Evolutionary conservation across 306 rosid genomes (phyloP).

Genomic region (Cicer bijugum): DNA sequence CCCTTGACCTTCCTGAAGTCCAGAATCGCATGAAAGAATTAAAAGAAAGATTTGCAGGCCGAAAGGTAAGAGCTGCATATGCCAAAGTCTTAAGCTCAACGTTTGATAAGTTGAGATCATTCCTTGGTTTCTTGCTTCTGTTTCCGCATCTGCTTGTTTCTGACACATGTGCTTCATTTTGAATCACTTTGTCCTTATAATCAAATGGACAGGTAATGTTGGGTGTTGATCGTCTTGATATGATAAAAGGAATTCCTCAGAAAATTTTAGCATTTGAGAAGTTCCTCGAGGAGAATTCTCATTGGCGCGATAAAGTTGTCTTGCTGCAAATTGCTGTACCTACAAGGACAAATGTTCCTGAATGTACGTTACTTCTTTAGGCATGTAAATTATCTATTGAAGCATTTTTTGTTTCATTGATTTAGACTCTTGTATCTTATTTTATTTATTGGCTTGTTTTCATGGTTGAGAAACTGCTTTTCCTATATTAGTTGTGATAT

Average conservation of each 20-base stretch:
- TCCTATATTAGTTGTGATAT: neutral
- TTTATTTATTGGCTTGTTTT: neutral
- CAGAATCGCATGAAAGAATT: constrained; percentile 82
- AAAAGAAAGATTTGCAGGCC: constrained; percentile 85
- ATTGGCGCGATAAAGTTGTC: constrained; percentile 93
- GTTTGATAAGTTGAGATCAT: constrained; percentile 9
- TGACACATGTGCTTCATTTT: constrained; percentile 36
- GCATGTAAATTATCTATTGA: constrained; percentile 39
- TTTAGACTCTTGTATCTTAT: constrained; percentile 4
- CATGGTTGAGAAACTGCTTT: neutral
- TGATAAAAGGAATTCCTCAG: constrained; percentile 98
- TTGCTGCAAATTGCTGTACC: constrained; percentile 97
- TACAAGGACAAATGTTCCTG: constrained; percentile 89
- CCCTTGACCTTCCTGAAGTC: constrained; percentile 86
- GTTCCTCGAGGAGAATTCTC: constrained; percentile 88
- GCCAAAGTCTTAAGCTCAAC: constrained; percentile 12
- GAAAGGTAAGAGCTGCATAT: constrained; percentile 64
- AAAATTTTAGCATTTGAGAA: constrained; percentile 92
- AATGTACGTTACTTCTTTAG: constrained; percentile 65
- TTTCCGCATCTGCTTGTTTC: constrained; percentile 26
- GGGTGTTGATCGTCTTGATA: constrained; percentile 98
- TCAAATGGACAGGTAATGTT: constrained; percentile 79
- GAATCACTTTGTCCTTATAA: constrained; percentile 41
- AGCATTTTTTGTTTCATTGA: neutral
- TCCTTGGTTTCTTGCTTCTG: constrained; percentile 14